Conservation (phyloP, 106 monocot genomes). For the Acorus gramineus region DNA sequence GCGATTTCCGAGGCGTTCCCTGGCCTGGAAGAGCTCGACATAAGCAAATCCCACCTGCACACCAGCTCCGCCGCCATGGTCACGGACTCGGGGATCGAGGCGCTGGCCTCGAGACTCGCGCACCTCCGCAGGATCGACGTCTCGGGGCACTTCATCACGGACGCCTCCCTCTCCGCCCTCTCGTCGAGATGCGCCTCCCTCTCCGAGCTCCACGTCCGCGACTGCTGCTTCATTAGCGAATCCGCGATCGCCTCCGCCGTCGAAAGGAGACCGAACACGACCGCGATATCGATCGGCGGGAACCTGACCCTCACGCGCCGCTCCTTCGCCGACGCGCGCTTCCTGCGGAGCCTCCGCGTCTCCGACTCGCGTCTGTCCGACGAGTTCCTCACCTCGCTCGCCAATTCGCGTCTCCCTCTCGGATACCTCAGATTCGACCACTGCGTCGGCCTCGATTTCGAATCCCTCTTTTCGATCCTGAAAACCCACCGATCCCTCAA, state of each 20-base stretch:
- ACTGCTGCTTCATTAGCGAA: constrained; percentile 1
- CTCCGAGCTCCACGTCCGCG: background rate
- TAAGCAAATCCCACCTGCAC: background rate
- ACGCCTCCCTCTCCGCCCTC: background rate
- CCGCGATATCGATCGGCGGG: background rate
- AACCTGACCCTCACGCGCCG: background rate
- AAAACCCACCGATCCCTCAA: background rate
- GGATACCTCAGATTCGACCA: no score
- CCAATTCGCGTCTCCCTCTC: no score
- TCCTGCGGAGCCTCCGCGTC: background rate
- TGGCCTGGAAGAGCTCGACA: constrained; percentile 1
- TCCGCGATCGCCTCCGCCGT: background rate
- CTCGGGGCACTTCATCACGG: constrained; percentile 5
- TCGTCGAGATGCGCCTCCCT: constrained; percentile 1
- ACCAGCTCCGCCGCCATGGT: background rate
- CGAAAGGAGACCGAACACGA: background rate
- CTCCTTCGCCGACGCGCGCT: background rate
- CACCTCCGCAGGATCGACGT: background rate
- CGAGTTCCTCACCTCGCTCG: no score
- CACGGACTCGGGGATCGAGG: background rate
- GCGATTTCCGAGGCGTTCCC: background rate
- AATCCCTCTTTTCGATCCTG: background rate
- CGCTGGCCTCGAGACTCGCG: background rate
- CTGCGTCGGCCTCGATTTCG: background rate
- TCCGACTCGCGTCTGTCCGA: background rate